These are phyloP conservation scores for Umbelopsis isabellina DNA, from an alignment of 192 early-diverging fungal genomes.

Conservation along the genomic window DNA sequence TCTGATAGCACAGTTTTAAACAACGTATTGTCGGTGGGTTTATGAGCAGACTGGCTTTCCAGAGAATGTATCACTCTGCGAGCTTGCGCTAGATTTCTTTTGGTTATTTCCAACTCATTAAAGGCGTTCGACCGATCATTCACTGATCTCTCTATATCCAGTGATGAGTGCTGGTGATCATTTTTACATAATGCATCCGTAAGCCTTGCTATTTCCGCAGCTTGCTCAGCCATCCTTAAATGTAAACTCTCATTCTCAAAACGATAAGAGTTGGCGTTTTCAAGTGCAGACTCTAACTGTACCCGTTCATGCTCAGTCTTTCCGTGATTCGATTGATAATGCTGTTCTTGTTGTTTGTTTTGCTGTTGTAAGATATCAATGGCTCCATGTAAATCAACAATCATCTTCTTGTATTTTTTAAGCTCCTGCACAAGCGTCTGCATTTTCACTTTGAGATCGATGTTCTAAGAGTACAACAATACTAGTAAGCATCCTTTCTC, in stretches of 20 bases:
- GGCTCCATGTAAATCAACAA: constrained; percentile 48
- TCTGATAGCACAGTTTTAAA: constrained; percentile 30
- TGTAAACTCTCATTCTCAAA: constrained; percentile 34
- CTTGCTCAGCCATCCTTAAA: constrained; percentile 26
- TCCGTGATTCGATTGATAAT: constrained; percentile 35
- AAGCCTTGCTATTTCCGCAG: constrained; percentile 26
- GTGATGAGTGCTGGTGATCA: background rate
- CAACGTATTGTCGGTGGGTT: background rate
- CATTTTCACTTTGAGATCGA: constrained; percentile 52
- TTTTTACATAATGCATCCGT: background rate
- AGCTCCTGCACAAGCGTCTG: constrained; percentile 48
- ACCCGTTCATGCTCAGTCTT: constrained; percentile 45
- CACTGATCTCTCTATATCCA: background rate
- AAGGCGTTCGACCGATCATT: constrained; percentile 2
- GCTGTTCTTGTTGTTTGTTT: constrained; percentile 30
- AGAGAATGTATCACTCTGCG: constrained; percentile 13
- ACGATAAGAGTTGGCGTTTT: constrained; percentile 20
- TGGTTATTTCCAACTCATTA: constrained; percentile 3
- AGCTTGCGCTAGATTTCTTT: constrained; percentile 11
- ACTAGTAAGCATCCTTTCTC: background rate
- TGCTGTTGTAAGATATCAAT: constrained; percentile 48
- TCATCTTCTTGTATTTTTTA: constrained; percentile 50
- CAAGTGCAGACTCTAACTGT: constrained; percentile 38
- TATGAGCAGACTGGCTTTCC: constrained; percentile 8
- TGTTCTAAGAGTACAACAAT: constrained; percentile 40